Percentiles rank a stretch among this genome's conserved stretches.
Conservation (phyloP, 805 yeast genomes). For the Yamadazyma scolyti region DNA sequence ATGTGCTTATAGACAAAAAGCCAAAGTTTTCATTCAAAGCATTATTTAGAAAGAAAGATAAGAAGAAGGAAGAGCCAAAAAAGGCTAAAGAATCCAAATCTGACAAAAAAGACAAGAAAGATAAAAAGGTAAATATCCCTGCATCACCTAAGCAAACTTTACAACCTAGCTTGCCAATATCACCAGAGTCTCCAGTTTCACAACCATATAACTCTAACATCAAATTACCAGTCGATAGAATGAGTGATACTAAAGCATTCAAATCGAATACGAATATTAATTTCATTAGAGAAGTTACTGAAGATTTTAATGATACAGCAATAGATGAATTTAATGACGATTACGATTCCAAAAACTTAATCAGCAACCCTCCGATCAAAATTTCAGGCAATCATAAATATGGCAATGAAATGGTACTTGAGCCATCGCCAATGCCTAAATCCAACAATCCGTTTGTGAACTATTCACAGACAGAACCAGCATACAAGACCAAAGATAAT, state of each 20-base stretch:
- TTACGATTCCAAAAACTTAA: slow-evolving; percentile 19
- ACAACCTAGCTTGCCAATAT: no score
- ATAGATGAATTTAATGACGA: slow-evolving; percentile 11
- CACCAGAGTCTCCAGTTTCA: slow-evolving; percentile 1
- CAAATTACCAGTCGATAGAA: slow-evolving; percentile 10
- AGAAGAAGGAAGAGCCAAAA: slow-evolving; percentile 5
- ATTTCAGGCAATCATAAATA: slow-evolving; percentile 12
- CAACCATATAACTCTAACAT: slow-evolving; percentile 6
- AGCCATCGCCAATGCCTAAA: slow-evolving; percentile 16
- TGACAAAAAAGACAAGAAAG: neutral
- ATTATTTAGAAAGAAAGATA: slow-evolving; percentile 35
- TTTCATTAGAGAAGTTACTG: slow-evolving; percentile 28
- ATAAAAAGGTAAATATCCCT: neutral
- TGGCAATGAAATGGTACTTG: slow-evolving; percentile 28
- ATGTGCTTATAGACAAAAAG: slow-evolving; percentile 15
- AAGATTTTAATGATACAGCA: slow-evolving; percentile 13
- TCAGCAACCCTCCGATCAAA: slow-evolving; percentile 22
- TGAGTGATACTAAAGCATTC: slow-evolving; percentile 7
- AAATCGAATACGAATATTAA: slow-evolving; percentile 16
- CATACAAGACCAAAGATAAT: neutral
- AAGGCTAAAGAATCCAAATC: neutral
- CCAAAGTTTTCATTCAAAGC: slow-evolving; percentile 37
- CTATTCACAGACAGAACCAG: slow-evolving; percentile 2
- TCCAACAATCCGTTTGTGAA: slow-evolving; percentile 12
- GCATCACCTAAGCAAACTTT: neutral